Conservation (phyloP, 1,139 yeast genomes). For the Geotrichum klebahnii region DNA sequence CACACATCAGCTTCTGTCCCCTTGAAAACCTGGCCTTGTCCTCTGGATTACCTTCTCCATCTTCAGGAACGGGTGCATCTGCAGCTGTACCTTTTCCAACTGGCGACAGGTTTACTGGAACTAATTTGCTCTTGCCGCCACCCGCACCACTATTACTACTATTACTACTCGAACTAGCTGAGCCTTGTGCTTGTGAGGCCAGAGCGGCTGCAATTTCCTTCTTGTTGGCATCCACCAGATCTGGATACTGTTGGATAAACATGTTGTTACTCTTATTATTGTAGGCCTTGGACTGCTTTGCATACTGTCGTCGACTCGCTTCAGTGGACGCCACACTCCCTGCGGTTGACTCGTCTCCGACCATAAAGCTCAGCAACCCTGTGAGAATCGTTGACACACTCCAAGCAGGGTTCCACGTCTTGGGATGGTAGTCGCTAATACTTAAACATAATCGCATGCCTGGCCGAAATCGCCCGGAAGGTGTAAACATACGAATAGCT, state of each 20-base stretch:
- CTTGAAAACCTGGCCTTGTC: slow-evolving; percentile 12
- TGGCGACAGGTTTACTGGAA: slow-evolving; percentile 7
- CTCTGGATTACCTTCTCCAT: not conserved
- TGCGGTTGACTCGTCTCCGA: slow-evolving; percentile 31
- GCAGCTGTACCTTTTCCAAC: not conserved
- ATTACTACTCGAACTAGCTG: not conserved
- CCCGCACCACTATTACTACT: not conserved
- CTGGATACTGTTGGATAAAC: slow-evolving; percentile 18
- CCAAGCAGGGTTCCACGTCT: slow-evolving; percentile 95
- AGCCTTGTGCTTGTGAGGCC: not conserved
- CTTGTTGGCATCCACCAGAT: slow-evolving; percentile 9
- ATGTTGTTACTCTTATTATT: slow-evolving; percentile 11
- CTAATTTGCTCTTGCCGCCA: not conserved
- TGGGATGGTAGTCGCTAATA: slow-evolving; percentile 91
- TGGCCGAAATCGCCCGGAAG: slow-evolving; percentile 67
- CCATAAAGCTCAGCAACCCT: slow-evolving; percentile 82
- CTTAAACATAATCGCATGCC: slow-evolving; percentile 78
- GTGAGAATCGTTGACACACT: slow-evolving; percentile 79
- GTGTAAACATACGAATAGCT: slow-evolving; percentile 82
- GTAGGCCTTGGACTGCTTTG: slow-evolving; percentile 10
- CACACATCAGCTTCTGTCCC: slow-evolving; percentile 13
- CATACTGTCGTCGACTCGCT: slow-evolving; percentile 10
- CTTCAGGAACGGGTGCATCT: not conserved
- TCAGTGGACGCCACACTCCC: slow-evolving; percentile 14
- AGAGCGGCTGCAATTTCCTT: slow-evolving; percentile 6